Base-by-base conservation (phyloP, 2,329 filamentous ascomycete genomes). In the Penicillium sclerotigenum region DNA sequence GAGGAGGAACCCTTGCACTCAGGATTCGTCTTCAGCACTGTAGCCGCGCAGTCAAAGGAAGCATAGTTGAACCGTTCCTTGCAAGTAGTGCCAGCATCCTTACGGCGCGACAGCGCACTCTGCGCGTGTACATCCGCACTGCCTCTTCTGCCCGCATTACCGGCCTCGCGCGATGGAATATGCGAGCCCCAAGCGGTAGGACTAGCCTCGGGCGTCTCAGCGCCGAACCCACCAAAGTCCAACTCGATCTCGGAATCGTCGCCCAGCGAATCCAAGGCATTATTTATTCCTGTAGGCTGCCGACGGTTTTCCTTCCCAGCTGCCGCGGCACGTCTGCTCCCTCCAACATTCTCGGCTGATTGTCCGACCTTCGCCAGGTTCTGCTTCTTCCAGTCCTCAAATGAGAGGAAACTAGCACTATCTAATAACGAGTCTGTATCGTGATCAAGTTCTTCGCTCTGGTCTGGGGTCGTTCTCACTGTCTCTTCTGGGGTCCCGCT, bases 1-100 rank as follows among this genome's bases (percentile, higher is more conserved):
- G 92, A 87, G 57, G 91, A 95, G 16, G 91, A 82, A 59, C 94
- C 95, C 72, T 94, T 95, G 53, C 90, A 89, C 59, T 92, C 87
- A 4, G 84, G 80, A 68, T 95, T 96, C 2, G 90, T 90, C 77
- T 97, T 97, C 59, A 96, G 80, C 28, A 97, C 85, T 0, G 91
- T 97, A 13, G 94, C 94, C 11, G 94, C 94, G 58, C 91, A 96
- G 72, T 99, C 94, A 68, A 97, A 97, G 0, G 93, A 97, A 7
- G 94, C 91, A 75, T 96, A 99, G 52, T 96, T 97, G 74, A 96
- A 97, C 42, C 94, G 83, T 75, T 97, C 94, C 74, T 97, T 97
- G 81, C 93, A 97, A 0, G 94, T 99, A 73, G 90, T 96, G 8
- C 94, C 94, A 4, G 94, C 94, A 73, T 97, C 92, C 73, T 95